These are phyloP conservation scores for Cryphonectria parasitica DNA, from an alignment of 2,329 filamentous ascomycete genomes.

Conservation along the genomic window DNA sequence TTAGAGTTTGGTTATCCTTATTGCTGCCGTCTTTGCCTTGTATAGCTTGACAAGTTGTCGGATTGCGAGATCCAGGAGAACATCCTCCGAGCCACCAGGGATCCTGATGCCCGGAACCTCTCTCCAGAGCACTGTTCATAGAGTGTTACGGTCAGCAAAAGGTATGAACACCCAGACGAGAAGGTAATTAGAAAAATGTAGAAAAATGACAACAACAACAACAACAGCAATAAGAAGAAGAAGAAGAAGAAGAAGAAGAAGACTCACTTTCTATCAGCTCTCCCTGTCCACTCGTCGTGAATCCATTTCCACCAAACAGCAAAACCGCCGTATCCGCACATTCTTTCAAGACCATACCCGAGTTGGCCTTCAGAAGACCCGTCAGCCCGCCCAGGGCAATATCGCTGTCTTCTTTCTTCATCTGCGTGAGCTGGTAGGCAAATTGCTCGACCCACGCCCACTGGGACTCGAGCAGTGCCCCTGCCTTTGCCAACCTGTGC, in stretches of 20 bases:
- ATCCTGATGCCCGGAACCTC: conserved; percentile 67
- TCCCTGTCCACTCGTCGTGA: conserved; percentile 70
- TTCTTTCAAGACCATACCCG: conserved; percentile 72
- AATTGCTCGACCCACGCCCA: conserved; percentile 76
- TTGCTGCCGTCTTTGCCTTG: conserved; percentile 56
- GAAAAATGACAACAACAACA: too few species aligned
- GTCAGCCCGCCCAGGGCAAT: conserved; percentile 71
- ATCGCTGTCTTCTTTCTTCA: conserved; percentile 63
- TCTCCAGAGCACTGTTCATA: conserved; percentile 57
- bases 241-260: not conserved
- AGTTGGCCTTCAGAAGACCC: conserved; percentile 72
- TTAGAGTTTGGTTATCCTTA: conserved; percentile 35
- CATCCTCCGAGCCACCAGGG: conserved; percentile 73
- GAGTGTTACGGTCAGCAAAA: not conserved
- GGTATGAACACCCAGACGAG: not conserved
- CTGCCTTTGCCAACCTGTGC: conserved; percentile 72
- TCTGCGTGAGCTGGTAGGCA: conserved; percentile 68
- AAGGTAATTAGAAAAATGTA: not conserved
- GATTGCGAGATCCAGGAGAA: conserved; percentile 71
- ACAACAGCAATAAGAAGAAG: too few species aligned
- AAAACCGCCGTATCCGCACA: conserved; percentile 71
- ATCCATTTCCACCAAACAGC: conserved; percentile 76
- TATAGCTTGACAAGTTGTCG: conserved; percentile 74
- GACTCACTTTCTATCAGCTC: conserved; percentile 70
- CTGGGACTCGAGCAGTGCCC: conserved; percentile 69